phyloP scores from a whole-genome alignment of 2,329 filamentous ascomycete genomes.

The Aspergillus costaricaensis region DNA sequence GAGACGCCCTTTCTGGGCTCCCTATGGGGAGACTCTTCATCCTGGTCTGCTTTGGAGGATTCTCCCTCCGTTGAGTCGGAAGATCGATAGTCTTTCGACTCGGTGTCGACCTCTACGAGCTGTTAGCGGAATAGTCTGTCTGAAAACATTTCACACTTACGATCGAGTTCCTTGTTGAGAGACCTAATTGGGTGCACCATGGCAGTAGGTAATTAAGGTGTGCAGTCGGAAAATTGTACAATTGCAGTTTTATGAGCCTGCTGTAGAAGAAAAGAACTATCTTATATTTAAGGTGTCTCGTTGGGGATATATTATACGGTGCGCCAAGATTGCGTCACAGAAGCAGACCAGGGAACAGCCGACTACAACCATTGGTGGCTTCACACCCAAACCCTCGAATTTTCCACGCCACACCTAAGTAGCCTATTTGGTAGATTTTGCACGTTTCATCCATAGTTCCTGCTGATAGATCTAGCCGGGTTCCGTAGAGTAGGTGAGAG shows the following conservation, averaged over 20 bases:
- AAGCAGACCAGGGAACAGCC: background rate
- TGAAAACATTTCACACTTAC: background rate
- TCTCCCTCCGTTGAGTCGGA: background rate
- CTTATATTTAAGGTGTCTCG: background rate
- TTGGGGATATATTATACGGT: background rate
- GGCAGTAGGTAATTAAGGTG: background rate
- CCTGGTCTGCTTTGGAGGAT: background rate
- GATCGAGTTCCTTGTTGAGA: background rate
- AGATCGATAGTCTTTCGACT: background rate
- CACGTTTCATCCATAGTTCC: too few relatives aligned
- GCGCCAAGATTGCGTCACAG: slow-evolving; percentile 7
- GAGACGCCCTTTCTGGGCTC: background rate
- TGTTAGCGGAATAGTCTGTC: background rate
- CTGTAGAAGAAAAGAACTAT: too few relatives aligned
- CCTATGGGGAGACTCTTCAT: background rate
- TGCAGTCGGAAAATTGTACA: too few relatives aligned
- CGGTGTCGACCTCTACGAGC: background rate
- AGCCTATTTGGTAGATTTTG: background rate
- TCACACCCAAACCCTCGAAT: background rate
- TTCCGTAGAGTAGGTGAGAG: too few relatives aligned
- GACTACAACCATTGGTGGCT: background rate
- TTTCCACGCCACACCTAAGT: background rate
- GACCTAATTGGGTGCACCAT: background rate
- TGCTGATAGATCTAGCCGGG: too few relatives aligned
- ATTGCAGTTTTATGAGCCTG: too few relatives aligned